These are phyloP conservation scores for Pyrenochaeta sp. DNA, from an alignment of 2,329 filamentous ascomycete species.

Conservation along the genomic window DNA sequence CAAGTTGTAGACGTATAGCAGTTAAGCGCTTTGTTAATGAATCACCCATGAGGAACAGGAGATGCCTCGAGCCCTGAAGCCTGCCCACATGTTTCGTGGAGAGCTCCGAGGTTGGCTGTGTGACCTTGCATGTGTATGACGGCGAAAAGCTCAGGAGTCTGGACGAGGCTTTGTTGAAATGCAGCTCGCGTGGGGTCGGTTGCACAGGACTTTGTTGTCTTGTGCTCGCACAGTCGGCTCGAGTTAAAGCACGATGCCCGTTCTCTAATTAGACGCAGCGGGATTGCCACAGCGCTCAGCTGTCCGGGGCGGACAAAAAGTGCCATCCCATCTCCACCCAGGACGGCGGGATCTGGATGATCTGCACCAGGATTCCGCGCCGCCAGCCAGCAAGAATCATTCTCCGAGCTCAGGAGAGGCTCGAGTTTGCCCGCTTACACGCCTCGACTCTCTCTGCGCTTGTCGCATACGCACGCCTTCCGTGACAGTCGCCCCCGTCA, in stretches of 20 bases:
- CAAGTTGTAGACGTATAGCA: slow-evolving; percentile 36
- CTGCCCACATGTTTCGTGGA: no score
- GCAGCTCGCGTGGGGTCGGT: slow-evolving; percentile 1
- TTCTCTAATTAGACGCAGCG: not conserved
- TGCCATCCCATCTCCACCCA: slow-evolving; percentile 3
- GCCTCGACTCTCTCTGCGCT: slow-evolving; percentile 12
- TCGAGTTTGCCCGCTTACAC: slow-evolving; percentile 5
- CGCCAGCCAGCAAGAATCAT: slow-evolving; percentile 14
- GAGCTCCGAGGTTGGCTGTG: not conserved
- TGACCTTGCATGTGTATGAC: no score
- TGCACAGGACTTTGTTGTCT: slow-evolving; percentile 6
- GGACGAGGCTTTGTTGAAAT: not conserved
- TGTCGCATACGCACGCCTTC: slow-evolving; percentile 1
- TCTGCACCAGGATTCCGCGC: slow-evolving; percentile 27
- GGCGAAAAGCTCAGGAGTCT: not conserved
- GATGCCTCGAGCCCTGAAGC: no score
- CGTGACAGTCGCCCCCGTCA: no score
- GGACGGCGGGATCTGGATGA: slow-evolving; percentile 21
- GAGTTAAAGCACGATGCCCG: not conserved
- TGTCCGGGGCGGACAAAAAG: not conserved
- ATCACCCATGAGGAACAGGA: no score
- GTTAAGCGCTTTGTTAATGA: not conserved
- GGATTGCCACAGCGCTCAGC: not conserved
- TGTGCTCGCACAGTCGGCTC: not conserved
- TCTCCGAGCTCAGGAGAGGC: slow-evolving; percentile 21